Conservation (phyloP, 371 early-diverging fungal species). For the Funneliformis caledonium region DNA sequence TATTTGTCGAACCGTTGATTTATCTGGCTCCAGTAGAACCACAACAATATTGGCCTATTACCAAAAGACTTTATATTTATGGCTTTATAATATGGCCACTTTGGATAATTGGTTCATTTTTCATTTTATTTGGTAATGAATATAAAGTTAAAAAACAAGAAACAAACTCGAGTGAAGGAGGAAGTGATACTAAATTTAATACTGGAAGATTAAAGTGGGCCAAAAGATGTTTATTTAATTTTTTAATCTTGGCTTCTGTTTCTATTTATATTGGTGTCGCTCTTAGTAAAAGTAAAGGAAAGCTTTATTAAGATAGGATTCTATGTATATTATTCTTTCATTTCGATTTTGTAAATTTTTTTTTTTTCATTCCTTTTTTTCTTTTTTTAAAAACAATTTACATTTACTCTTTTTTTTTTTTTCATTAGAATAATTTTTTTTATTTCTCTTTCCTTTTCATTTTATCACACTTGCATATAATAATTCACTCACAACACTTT, state of each 20-base stretch:
- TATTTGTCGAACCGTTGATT: background rate
- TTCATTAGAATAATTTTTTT: too few species aligned
- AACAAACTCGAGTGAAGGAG: background rate
- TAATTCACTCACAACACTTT: too few species aligned
- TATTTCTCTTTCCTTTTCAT: too few species aligned
- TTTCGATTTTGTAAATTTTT: too few species aligned
- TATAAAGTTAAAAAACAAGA: background rate
- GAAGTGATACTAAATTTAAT: background rate
- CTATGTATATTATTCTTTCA: too few species aligned
- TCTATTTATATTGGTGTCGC: slow-evolving; percentile 3
- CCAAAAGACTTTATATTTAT: slow-evolving; percentile 19
- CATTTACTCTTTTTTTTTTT: too few species aligned
- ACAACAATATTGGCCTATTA: slow-evolving; percentile 16
- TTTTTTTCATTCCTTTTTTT: too few species aligned
- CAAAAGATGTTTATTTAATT: slow-evolving; percentile 23
- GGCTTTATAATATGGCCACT: slow-evolving; percentile 29
- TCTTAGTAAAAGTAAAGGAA: background rate
- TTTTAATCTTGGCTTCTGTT: background rate
- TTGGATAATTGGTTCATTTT: slow-evolving; percentile 3
- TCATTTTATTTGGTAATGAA: background rate
- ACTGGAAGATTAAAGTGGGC: slow-evolving; percentile 11
- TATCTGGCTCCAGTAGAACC: slow-evolving; percentile 6
- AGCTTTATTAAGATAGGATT: background rate
- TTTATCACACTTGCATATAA: too few species aligned
- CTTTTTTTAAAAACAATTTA: too few species aligned